phyloP scores from a whole-genome alignment of 768 basidiomycete species.

The Chiua virens region DNA sequence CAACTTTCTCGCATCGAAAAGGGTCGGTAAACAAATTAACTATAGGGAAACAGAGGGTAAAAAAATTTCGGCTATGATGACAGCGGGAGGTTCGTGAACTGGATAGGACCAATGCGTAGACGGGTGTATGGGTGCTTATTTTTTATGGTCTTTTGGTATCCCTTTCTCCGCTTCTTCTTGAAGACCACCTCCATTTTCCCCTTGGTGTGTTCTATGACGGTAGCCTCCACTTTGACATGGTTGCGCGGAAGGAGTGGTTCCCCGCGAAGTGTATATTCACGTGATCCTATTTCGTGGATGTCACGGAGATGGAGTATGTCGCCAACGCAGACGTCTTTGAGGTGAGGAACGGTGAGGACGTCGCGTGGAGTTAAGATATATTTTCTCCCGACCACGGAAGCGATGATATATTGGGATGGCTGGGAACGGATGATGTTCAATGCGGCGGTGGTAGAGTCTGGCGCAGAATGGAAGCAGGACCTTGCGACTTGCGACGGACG shows the following conservation, averaged over 20 bases:
- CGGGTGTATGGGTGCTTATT: constrained; percentile 97
- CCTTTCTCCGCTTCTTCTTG: constrained; percentile 98
- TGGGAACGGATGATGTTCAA: constrained; percentile 85
- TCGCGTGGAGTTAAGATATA: constrained; percentile 91
- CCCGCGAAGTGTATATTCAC: constrained; percentile 89
- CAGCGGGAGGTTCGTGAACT: constrained; percentile 37
- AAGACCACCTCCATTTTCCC: constrained; percentile 87
- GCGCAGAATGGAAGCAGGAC: constrained; percentile 33
- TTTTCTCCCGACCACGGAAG: constrained; percentile 81
- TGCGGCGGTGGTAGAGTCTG: constrained; percentile 55
- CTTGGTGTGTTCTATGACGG: constrained; percentile 97
- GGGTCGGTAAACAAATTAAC: background rate
- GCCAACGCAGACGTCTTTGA: constrained; percentile 84
- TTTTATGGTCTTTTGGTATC: constrained; percentile 90
- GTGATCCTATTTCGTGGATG: constrained; percentile 92
- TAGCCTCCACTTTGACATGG: constrained; percentile 75
- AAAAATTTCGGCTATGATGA: constrained; percentile 27
- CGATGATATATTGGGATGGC: constrained; percentile 89
- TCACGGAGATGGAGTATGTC: constrained; percentile 80
- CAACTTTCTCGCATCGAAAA: no score
- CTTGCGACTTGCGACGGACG: constrained; percentile 12
- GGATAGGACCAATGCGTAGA: constrained; percentile 84
- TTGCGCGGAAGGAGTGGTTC: constrained; percentile 66
- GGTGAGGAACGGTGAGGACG: constrained; percentile 88
- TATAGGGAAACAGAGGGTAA: background rate